Percentiles rank a stretch among this genome's conserved stretches.
Evolutionary conservation across 2,329 filamentous ascomycete genomes (phyloP).

Genomic region (Diaporthe ampelina): DNA sequence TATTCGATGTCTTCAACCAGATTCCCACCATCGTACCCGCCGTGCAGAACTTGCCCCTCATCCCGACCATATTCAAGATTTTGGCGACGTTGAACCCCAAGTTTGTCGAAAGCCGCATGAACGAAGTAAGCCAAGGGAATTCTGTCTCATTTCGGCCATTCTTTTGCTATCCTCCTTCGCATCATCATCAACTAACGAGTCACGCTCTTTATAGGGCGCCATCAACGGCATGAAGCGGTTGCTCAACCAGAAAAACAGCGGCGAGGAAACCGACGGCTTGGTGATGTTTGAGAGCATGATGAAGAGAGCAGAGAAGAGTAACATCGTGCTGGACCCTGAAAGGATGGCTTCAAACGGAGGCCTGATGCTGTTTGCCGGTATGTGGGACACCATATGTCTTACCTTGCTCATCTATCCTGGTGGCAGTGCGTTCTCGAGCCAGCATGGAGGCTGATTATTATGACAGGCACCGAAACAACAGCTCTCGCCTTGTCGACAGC

Average conservation of each 20-base stretch:
- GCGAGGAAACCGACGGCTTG: not conserved
- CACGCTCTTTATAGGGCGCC: not conserved
- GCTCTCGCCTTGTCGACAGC: not conserved
- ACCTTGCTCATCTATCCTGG: too few relatives aligned
- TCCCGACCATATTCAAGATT: not conserved
- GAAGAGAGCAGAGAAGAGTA: not conserved
- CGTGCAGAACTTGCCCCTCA: not conserved
- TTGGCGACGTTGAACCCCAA: not conserved
- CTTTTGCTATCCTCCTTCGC: not conserved
- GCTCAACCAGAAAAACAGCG: not conserved
- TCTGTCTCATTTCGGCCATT: not conserved
- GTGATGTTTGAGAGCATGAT: constrained; percentile 7
- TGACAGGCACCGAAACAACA: not conserved
- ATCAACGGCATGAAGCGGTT: not conserved
- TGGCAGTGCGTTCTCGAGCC: too few relatives aligned
- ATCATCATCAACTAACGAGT: not conserved
- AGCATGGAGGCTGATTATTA: too few relatives aligned
- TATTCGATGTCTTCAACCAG: not conserved
- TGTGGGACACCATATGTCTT: not conserved
- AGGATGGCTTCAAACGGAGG: not conserved
- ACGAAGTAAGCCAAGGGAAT: not conserved
- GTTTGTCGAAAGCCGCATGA: not conserved
- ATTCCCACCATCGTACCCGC: not conserved
- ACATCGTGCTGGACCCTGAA: not conserved
- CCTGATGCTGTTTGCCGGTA: not conserved